These are phyloP conservation scores for Meyerozyma athensensis DNA, from an alignment of 1,139 yeast genomes.

Conservation along the genomic window DNA sequence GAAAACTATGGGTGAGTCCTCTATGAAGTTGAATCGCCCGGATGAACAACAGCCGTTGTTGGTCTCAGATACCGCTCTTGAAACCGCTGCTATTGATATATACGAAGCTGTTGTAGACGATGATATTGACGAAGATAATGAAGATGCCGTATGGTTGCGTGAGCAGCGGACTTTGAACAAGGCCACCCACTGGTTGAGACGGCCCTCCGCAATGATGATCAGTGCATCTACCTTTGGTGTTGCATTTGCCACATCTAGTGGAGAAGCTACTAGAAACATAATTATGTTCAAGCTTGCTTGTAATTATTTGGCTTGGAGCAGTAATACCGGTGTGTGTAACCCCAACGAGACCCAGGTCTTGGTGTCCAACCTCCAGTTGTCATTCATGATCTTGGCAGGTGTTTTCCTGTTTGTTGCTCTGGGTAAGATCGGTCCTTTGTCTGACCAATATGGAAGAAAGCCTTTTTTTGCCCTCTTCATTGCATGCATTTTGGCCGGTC, in stretches of 20 bases:
- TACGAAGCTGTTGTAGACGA: conserved; percentile 28
- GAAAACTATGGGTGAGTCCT: not conserved
- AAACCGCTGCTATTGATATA: conserved; percentile 24
- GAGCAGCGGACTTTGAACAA: conserved; percentile 32
- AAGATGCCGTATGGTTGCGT: conserved; percentile 35
- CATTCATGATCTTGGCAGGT: conserved; percentile 23
- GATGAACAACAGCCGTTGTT: conserved; percentile 1
- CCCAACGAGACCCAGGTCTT: conserved; percentile 30
- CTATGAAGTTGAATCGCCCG: not conserved
- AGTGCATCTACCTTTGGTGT: conserved; percentile 23
- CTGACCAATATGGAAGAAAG: conserved; percentile 63
- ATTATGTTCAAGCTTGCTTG: conserved; percentile 36
- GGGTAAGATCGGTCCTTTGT: conserved; percentile 52
- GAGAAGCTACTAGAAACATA: conserved; percentile 32
- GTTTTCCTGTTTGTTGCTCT: conserved; percentile 33
- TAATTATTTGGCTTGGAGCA: conserved; percentile 16
- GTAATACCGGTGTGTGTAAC: conserved; percentile 18
- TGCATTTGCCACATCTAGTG: conserved; percentile 27
- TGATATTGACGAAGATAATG: conserved; percentile 27
- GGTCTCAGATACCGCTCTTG: conserved; percentile 9
- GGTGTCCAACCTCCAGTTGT: conserved; percentile 34
- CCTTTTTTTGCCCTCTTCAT: conserved; percentile 35
- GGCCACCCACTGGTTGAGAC: conserved; percentile 27
- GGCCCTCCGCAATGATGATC: conserved; percentile 33
- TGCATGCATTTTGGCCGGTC: conserved; percentile 19